A percentile compares a stretch with the other conserved stretches of the same genome.
Evolutionary conservation across 768 basidiomycete species (phyloP).

Genomic region (Boletus patriciae): DNA sequence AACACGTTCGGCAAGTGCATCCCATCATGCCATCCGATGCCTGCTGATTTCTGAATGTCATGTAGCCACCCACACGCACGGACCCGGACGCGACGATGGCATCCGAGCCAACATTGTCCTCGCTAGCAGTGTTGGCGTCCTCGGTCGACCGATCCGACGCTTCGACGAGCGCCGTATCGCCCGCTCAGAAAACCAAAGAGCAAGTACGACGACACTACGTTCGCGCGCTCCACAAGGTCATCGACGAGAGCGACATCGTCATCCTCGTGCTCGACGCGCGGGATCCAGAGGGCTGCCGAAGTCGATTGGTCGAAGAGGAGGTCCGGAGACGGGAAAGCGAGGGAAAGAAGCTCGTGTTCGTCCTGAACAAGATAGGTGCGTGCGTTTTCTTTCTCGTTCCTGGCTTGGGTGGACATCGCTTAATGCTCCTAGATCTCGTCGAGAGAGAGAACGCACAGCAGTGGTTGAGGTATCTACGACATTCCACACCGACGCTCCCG

Average conservation of each 20-base stretch:
- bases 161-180: conserved; percentile 35
- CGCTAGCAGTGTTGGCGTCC: conserved; percentile 53
- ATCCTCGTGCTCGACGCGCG: conserved; percentile 80
- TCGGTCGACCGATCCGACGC: conserved; percentile 24
- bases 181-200: conserved; percentile 56
- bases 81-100: conserved; percentile 68
- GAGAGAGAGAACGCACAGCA: conserved; percentile 83
- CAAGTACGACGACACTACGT: conserved; percentile 74
- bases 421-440: conserved; percentile 66
- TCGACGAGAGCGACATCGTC: conserved; percentile 90
- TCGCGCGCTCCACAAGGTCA: conserved; percentile 83
- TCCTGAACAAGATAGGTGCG: conserved; percentile 96
- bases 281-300: conserved; percentile 93
- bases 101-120: conserved; percentile 66
- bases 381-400: not conserved
- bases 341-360: conserved; percentile 90
- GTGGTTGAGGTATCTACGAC: conserved; percentile 91
- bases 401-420: not conserved
- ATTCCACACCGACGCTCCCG: conserved; percentile 89
- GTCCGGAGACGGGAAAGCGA: conserved; percentile 81
- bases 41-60: too few species aligned
- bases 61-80: conserved; percentile 25
- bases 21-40: too few species aligned
- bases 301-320: conserved; percentile 91
- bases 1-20: too few species aligned